Base-by-base conservation (phyloP, 768 basidiomycete genomes). In the Thelephora aurantiotincta region DNA sequence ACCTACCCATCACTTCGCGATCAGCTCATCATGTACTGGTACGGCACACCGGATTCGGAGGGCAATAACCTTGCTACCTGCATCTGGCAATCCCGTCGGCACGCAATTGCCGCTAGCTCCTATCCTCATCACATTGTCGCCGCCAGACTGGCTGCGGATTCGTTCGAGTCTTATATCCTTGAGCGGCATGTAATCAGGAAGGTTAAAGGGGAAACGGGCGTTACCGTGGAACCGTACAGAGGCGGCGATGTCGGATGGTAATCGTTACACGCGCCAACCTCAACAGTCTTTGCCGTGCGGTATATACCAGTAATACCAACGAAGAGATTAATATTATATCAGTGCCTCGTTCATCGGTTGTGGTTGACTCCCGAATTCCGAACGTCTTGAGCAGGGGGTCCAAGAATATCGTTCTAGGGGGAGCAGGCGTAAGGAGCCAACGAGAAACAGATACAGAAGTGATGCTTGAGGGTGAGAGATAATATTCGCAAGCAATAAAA, bases 31-130 rank as follows among this genome's bases (percentile, higher is more conserved):
- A 69, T 93, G 60, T 97, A 97, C 62, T 97, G 94, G 93, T 93
- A 91, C 55, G 92, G 92, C 9, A 72, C 82, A 26, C 92, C 92
- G 1, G 67, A 87, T 54, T 72, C 72, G 44, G 60, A 69, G 34
- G 80, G 90, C 1, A 69, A 85, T 64, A 97, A 97, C 62, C 76
- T 96, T 47, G 91, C 93, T 6, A 96, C 92, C 14, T 97, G 93
- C 66, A 82, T 98, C 36, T 98, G 94, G 93, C 81, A 85, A 64
- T 88, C 84, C 36, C 79, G 92, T 5, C 73, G 74, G 54, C 83
- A 91, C 51, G 94, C 93, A 3, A 65, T 80, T 22, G 79, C 78
- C 3, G 92, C 92, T 0, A 89, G 78, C 54, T 75, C 78, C 0
- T 74, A 80, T 5, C 89, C 88, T 12, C 72, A 82, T 49, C 94